These are phyloP conservation scores for Xylariaceae sp. DNA, from an alignment of 2,329 filamentous ascomycete species.

Conservation along the genomic window DNA sequence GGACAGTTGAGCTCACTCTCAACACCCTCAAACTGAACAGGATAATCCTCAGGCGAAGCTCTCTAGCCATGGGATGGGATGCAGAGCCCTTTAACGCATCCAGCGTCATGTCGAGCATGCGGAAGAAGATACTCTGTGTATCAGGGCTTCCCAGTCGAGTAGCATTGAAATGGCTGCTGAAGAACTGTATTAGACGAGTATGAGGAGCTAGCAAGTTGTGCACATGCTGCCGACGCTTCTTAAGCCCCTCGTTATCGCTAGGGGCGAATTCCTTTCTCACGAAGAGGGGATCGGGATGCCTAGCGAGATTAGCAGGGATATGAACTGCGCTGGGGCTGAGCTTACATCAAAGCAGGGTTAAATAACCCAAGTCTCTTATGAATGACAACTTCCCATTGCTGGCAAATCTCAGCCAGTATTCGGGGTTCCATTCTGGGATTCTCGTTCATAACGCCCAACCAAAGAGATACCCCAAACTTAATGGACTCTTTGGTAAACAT, in stretches of 20 bases:
- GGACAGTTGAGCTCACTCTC: constrained; percentile 68
- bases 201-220: constrained; percentile 88
- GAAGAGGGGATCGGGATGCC: constrained; percentile 85
- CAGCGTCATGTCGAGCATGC: constrained; percentile 78
- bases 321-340: constrained; percentile 11
- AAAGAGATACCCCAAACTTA: constrained; percentile 91
- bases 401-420: constrained; percentile 81
- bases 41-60: constrained; percentile 87
- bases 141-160: constrained; percentile 83
- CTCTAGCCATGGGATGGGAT: constrained; percentile 84
- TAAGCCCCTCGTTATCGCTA: constrained; percentile 75
- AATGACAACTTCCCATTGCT: constrained; percentile 88
- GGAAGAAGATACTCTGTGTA: constrained; percentile 78
- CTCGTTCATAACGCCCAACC: constrained; percentile 96
- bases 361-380: constrained; percentile 81
- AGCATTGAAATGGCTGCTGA: constrained; percentile 93
- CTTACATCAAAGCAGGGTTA: constrained; percentile 66
- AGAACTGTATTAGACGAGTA: constrained; percentile 81
- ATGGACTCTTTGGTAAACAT: constrained; percentile 95
- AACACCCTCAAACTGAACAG: constrained; percentile 81
- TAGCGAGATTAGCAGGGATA: constrained; percentile 40
- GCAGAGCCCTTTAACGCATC: constrained; percentile 71
- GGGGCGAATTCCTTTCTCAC: constrained; percentile 90
- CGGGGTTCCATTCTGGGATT: constrained; percentile 86
- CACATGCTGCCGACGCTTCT: constrained; percentile 74